Evolutionary conservation across 495 filamentous ascomycete species (phyloP), one percentile per base, ranked within the genome.

Genomic region (Delitschia confertaspora): DNA sequence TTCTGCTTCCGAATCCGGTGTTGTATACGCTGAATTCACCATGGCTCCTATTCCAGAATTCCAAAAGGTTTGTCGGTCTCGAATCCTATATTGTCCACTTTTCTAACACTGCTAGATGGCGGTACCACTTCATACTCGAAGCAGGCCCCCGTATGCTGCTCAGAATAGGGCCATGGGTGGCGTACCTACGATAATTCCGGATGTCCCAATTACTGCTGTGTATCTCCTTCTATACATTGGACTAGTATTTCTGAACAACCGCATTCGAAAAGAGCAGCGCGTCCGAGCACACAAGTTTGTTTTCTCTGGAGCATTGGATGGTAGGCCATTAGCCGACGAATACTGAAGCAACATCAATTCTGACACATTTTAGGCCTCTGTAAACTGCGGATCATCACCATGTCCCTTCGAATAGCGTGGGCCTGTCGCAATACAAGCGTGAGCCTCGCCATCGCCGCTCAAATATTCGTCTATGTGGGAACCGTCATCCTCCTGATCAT

Each of bases 321-420:
- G 78, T 61, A 47, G 30, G 57, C 45, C 31, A 2, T 42, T 6
- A 35, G 7, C 35, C 20, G 4, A 18, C 11, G 22, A 31, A 21
- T 5, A 6, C 31, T 20, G 9, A 19, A 20, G 17, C 16, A 4
- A 21, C 23, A 16, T 6, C 22, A 36, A n/a, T 24, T 3, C 47
- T 58, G 6, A 58, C 40, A 6, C 19, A 16, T 17, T 6, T 13
- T 35, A 59, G 53, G 46, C 13, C 88, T 95, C 70, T 91, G 76
- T 65, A 76, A 82, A 68, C 72, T 82, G 4, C 71, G 88, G 21
- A 71, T 81, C 30, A 56, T 69, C 19, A 76, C 86, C 0, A 76
- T 77, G 34, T 56, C 65, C 7, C 64, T 89, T 55, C 79, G 87
- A 16, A 83, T 76, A 13, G 65, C 54, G 11, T 82, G 76, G 78